Evolutionary conservation across 176 grass and related monocot species (phyloP), one percentile per base, ranked within the genome.

Genomic region (Rhynchospora pubera): DNA sequence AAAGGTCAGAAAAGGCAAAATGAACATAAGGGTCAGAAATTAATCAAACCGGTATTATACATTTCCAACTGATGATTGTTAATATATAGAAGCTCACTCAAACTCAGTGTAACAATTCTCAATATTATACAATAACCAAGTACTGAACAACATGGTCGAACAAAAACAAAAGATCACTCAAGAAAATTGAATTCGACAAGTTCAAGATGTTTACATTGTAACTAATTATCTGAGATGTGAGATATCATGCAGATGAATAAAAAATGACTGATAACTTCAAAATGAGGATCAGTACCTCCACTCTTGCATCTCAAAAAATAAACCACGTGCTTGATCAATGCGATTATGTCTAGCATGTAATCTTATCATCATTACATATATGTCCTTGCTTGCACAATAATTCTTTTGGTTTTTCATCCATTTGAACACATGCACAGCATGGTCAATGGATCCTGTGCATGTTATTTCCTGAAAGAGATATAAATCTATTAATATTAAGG

Each of bases 391-490:
- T 68, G 95, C 88, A 77, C 89, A 88, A 44, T 98, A 94, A 64
- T 94, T 87, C 67, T 83, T 88, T 66, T 98, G 95, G 88, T 88
- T 98, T 81, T 94, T 98, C 95, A 98, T 94, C 95, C 90, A 98
- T 80, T 84, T 34, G 56, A 98, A 98, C 53, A 98, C 95, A 66
- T 94, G 85, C 56, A 88, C 75, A 51, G 87, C 90, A 85, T 98
- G 90, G 61, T 89, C 79, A 79, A 93, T 82, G 10, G 92, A 92
- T 82, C 92, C 92, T 3, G 78, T 48, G 58, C 72, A 80, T 8
- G 90, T 84, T 67, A 98, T 91, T 87, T 98, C 95, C 92, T 94
- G 75, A 80, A 90, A 43, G 23, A 51, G 80, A 89, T 14, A 59
- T 55, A 79, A 82, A 77, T 77, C 76, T 43, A 65, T 45, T 9